Base-by-base conservation (phyloP, 1,139 yeast species). In the Debaryomycetaceae sp. region DNA sequence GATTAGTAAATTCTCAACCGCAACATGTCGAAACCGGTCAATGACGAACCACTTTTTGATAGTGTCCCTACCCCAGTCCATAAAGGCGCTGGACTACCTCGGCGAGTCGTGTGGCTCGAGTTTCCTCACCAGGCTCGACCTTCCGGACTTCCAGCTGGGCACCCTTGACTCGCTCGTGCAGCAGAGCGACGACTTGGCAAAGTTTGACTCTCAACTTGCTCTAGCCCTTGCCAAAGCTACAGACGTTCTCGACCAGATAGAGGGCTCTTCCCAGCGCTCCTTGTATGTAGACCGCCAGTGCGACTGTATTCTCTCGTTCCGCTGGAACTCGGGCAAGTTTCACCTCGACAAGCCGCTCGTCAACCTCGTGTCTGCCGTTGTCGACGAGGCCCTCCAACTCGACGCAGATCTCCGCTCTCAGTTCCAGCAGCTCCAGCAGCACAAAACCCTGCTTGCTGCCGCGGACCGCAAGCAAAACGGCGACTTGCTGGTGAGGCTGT, bases 391-490 rank as follows among this genome's bases (percentile, higher is more conserved):
- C 1, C 55, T 77, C 39, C 74, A 81, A 30, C 68, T 90, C 42
- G 98, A 90, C 49, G 62, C 70, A 28, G 98, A 90, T 50, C 82
- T 90, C 29, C 72, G 85, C 48, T 57, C 72, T 11, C 63, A 81
- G 15, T 80, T 69, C 50, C 73, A 78, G 43, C 65, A 62, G 38
- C 90, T 85, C 56, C 81, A 75, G 44, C 68, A 74, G 27, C 95
- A 97, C 28, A 83, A 79, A 55, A 73, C 93, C 26, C 82, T 78
- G 47, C 68, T 86, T 39, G 69, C 77, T 28, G 86, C 95, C 10
- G 92, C 94, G 20, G 95, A 90, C 54, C 73, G 96, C 45, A 86
- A 86, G 56, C 83, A 80, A 51, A 81, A 80, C 28, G 99, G 99
- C 33, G 95, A 92, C 52, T 68, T 90, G 40, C 78, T 95, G 7